These are phyloP conservation scores for Francoa sonchifolia DNA, from an alignment of 441 rosid species.

Conservation along the genomic window DNA sequence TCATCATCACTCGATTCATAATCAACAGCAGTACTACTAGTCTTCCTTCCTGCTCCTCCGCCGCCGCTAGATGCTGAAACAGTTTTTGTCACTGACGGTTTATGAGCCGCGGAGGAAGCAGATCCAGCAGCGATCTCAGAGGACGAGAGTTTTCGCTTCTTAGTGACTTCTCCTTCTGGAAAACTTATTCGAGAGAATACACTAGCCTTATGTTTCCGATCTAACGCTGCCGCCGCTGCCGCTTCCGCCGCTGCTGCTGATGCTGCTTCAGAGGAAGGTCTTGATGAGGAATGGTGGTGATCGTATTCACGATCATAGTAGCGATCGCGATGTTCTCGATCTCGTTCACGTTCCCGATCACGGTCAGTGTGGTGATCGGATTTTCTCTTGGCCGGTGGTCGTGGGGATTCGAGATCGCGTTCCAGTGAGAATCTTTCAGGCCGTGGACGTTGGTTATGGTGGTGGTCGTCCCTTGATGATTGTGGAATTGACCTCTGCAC, in stretches of 20 bases:
- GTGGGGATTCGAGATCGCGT: slow-evolving; percentile 23
- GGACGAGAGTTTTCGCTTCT: slow-evolving; percentile 41
- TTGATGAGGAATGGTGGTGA: slow-evolving; percentile 19
- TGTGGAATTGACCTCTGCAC: slow-evolving; percentile 29
- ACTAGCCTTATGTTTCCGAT: slow-evolving; percentile 42
- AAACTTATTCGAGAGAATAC: slow-evolving; percentile 93
- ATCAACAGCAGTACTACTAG: slow-evolving; percentile 27
- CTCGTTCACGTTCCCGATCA: slow-evolving; percentile 20
- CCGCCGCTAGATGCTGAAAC: slow-evolving; percentile 2
- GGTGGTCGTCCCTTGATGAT: slow-evolving; percentile 17
- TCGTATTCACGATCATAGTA: slow-evolving; percentile 32
- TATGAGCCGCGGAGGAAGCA: slow-evolving; percentile 22
- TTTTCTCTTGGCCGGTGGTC: slow-evolving; percentile 41
- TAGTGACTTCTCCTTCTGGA: slow-evolving; percentile 45
- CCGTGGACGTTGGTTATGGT: slow-evolving; percentile 22
- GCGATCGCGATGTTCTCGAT: slow-evolving; percentile 16
- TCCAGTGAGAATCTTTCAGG: slow-evolving; percentile 29
- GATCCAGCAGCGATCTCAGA: slow-evolving; percentile 8
- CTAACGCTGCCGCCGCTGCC: slow-evolving; percentile 20
- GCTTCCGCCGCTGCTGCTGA: slow-evolving; percentile 21
- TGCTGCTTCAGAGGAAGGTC: slow-evolving; percentile 20
- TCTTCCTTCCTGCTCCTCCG: slow-evolving; percentile 20
- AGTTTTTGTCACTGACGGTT: slow-evolving; percentile 21
- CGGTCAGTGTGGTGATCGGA: slow-evolving; percentile 36
- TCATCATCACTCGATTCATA: slow-evolving; percentile 83